Base-by-base conservation (phyloP, 371 early-diverging fungal species). In the Mucor lusitanicus region DNA sequence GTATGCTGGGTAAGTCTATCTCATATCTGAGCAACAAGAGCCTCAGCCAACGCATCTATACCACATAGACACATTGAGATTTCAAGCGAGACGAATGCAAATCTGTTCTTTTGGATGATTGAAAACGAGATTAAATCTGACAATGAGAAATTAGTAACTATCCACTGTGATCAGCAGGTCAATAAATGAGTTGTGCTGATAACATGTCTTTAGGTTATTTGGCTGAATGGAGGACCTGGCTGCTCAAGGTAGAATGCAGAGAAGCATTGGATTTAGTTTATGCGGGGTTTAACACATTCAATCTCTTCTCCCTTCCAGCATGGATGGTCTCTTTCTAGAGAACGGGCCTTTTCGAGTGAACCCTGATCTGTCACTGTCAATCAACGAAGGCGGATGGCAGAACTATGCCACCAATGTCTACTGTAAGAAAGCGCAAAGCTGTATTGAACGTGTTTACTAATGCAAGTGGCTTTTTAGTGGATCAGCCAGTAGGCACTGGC, bases 401-500 rank as follows among this genome's bases (percentile, higher is more conserved):
- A 81, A 88, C 48, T 82, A 89, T 81, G 90, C 93, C 12, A 87
- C 90, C 42, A 74, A 90, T 30, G 77, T 93, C 3, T 94, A 84
- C 67, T 82, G 93, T 91, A 80, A 48, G 23, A 48, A 6, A 23
- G 5, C 17, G 40, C 17, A 0, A 13, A 3, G 6, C 8, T 7
- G 6, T 11, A 9, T 5, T 40, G 17, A 17, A 17, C 17, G 17
- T 40, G n/a, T n/a, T n/a, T 3, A 40, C 40, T 17, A 13, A 40
- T 17, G 40, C 17, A 17, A 6, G 17, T 40, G 37, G 12, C 33
- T 17, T 17, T 39, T 40, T 75, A 91, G 93, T 95, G 48, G 96
- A 95, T 73, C 94, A 94, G 63, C 96, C 96, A 23, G 87, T 90
- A 13, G 94, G 94, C 13, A 94, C 94, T 21, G 96, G 96, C 4